Conservation (phyloP, 208 protist species). For the Wallacemonas collosoma region DNA sequence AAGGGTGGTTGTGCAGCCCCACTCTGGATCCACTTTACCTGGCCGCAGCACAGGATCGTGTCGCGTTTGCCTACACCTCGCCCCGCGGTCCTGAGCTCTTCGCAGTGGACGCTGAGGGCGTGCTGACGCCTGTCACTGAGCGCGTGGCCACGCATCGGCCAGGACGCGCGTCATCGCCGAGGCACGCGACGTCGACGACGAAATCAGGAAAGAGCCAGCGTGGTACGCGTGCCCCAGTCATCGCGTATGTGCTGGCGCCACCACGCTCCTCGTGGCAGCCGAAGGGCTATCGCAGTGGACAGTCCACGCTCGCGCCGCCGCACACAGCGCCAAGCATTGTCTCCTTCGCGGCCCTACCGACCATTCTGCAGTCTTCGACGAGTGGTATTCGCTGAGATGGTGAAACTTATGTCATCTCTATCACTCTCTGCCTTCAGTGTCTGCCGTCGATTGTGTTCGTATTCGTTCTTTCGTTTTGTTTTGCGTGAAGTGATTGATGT, state of each 20-base stretch:
- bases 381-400: neutral
- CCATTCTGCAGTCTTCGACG: neutral
- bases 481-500: too few relatives aligned
- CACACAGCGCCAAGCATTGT: neutral
- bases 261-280: neutral
- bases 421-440: too few relatives aligned
- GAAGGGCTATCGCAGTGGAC: conserved; percentile 2
- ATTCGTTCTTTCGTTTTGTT: too few relatives aligned
- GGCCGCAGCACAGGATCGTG: conserved; percentile 7
- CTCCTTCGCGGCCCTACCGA: neutral
- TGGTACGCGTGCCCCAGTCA: neutral
- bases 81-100: neutral
- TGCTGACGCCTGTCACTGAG: neutral
- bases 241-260: conserved; percentile 10
- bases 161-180: too few relatives aligned
- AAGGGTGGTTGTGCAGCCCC: conserved; percentile 13
- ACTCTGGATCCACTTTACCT: conserved; percentile 5
- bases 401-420: too few relatives aligned
- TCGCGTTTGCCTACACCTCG: neutral
- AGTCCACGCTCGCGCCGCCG: neutral
- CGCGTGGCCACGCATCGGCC: too few relatives aligned
- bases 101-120: neutral
- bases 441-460: too few relatives aligned
- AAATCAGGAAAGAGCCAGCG: too few relatives aligned
- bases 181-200: too few relatives aligned